Conservation (phyloP, 106 monocot genomes). For the Acorus gramineus region DNA sequence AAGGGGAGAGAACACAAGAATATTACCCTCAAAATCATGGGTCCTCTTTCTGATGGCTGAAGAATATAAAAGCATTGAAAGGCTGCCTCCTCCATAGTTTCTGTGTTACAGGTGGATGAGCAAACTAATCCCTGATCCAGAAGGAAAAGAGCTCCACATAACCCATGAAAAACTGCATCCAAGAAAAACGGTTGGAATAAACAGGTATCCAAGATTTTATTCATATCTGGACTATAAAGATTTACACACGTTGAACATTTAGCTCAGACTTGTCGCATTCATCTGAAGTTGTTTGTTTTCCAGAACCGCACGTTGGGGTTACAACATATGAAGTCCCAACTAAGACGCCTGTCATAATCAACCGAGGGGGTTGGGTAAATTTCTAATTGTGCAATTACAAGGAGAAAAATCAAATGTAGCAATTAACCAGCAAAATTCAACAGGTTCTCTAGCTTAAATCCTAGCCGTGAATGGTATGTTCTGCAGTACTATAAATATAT, state of each 20-base stretch:
- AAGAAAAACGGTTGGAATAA: conserved; percentile 8
- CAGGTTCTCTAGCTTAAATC: too few species aligned
- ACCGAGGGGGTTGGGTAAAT: too few species aligned
- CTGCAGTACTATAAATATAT: too few species aligned
- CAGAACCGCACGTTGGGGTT: conserved; percentile 32
- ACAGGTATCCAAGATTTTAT: neutral
- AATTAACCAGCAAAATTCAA: neutral
- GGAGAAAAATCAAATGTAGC: neutral
- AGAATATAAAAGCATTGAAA: conserved; percentile 72
- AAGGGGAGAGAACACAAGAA: neutral
- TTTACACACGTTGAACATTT: conserved; percentile 47
- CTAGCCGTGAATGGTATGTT: too few species aligned
- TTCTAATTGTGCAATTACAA: neutral
- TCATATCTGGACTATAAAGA: neutral
- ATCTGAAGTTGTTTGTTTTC: conserved; percentile 36
- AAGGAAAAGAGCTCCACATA: conserved; percentile 50
- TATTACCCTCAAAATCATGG: conserved; percentile 74
- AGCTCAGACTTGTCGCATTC: conserved; percentile 34
- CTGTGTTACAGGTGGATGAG: conserved; percentile 64
- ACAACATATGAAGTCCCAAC: conserved; percentile 53
- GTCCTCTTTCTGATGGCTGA: conserved; percentile 58
- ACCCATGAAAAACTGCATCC: conserved; percentile 61
- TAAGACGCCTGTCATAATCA: conserved; percentile 37
- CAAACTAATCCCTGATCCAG: conserved; percentile 78
- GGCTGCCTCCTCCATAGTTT: conserved; percentile 45